These are phyloP conservation scores for Colletotrichum musae DNA, from an alignment of 2,329 filamentous ascomycete species.

Conservation along the genomic window DNA sequence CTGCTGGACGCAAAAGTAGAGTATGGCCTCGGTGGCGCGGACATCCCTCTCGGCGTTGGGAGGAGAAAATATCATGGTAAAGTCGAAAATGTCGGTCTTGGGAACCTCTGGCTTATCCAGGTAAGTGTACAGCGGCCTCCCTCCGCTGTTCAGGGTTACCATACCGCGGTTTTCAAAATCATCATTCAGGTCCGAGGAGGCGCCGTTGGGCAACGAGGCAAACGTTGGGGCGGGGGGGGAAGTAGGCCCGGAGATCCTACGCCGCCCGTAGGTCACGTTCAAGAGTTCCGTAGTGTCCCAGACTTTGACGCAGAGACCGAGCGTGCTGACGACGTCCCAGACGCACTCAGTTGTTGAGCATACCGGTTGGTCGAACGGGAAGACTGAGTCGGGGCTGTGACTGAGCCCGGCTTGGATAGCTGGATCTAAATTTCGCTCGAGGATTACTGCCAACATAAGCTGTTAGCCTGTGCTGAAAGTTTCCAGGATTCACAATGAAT, in stretches of 20 bases:
- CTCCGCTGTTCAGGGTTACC: background rate
- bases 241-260: no score
- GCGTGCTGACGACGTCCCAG: conserved; percentile 1
- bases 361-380: conserved; percentile 12
- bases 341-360: conserved; percentile 20
- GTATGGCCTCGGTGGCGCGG: conserved; percentile 37
- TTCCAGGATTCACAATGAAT: no score
- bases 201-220: background rate
- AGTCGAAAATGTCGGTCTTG: conserved; percentile 16
- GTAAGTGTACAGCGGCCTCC: background rate
- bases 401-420: background rate
- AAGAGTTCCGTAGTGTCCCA: background rate
- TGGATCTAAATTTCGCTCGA: background rate
- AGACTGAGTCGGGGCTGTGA: conserved; percentile 1
- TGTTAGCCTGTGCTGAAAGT: background rate
- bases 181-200: conserved; percentile 2
- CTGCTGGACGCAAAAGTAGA: conserved; percentile 40
- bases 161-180: background rate
- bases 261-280: background rate
- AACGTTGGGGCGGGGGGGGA: no score
- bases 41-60: background rate
- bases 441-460: background rate
- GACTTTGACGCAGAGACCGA: conserved; percentile 23
- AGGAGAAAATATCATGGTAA: background rate
- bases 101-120: background rate